Evolutionary conservation across 306 rosid species (phyloP).

Genomic region (Cyclanthera cordifolia): DNA sequence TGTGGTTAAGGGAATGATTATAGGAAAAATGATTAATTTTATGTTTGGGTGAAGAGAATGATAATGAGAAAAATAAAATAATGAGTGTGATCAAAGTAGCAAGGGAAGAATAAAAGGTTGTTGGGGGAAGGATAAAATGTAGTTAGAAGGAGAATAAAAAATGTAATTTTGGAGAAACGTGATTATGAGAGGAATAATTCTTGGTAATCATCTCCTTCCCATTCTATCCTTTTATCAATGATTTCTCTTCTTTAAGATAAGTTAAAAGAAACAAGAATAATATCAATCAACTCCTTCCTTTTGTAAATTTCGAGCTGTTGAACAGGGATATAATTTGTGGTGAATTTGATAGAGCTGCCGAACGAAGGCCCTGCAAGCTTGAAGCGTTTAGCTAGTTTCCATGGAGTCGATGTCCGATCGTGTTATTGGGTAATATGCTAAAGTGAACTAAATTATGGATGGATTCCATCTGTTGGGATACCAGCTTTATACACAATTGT

Average conservation of each 20-base stretch:
- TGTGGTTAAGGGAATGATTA: too few species aligned
- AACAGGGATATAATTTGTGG: background rate
- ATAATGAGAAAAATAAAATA: too few species aligned
- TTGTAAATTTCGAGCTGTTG: background rate
- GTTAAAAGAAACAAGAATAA: background rate
- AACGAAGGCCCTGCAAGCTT: background rate
- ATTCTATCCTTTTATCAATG: too few species aligned
- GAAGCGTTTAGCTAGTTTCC: background rate
- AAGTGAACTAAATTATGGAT: conserved; percentile 5
- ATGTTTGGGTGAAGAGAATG: too few species aligned
- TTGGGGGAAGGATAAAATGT: too few species aligned
- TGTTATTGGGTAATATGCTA: background rate
- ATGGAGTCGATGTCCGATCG: conserved; percentile 14
- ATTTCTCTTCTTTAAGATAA: background rate
- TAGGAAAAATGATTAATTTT: too few species aligned
- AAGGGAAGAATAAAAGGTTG: too few species aligned
- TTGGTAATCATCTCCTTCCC: too few species aligned
- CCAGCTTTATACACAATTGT: conserved; percentile 22
- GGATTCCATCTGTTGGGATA: conserved; percentile 27
- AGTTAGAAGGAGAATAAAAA: too few species aligned
- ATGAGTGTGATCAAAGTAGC: too few species aligned
- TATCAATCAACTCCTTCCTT: background rate
- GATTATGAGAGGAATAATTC: too few species aligned
- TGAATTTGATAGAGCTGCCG: conserved; percentile 1
- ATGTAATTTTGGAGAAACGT: too few species aligned